Evolutionary conservation across 2,329 filamentous ascomycete species (phyloP), one percentile per base, ranked within the genome.

Genomic region (Fusarium lyarnte): DNA sequence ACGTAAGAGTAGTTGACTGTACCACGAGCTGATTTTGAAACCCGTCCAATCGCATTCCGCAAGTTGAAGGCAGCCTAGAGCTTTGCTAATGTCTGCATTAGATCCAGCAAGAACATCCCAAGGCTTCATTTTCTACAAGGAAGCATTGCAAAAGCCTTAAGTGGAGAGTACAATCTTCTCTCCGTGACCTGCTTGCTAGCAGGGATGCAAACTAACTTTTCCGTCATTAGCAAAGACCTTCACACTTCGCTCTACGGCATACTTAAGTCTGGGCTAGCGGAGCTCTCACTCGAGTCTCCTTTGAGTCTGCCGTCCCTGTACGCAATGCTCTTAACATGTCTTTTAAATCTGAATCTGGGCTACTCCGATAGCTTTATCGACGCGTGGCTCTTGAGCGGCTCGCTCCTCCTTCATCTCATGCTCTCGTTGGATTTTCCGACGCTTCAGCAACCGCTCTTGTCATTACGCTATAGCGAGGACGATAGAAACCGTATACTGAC

Each of bases 51-150:
- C 13, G 9, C 3, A 21, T 27, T 1, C 3, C 17, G 16, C 8
- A 0, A 5, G 3, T 11, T 16, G 25, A 7, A 1, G 4, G 4
- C 31, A 12, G 3, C n/a, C 3, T 25, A 7, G 17, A 25, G 9
- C 31, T 3, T 0, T 16, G 19, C 33, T 52, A 5, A 52, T 52
- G 23, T 5, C 2, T 8, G 12, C 5, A 1, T 21, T 8, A 52
- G 49, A 36, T 52, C 49, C 8, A 25, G 23, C 2, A 21, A 38
- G 2, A 52, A 27, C 1, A 38, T 52, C 13, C 33, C 49, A 6
- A 33, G 23, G 2, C 19, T 52, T 0, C 49, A 52, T 7, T 52
- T 38, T 13, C 3, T 52, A 38, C 49, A 52, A 9, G 13, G 10
- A 17, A 17, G 7, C 2, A 52, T 52, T 0, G 33, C 38, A 2